Conservation (phyloP, 2,329 filamentous ascomycete genomes). For the Sporothrix curviconia region DNA sequence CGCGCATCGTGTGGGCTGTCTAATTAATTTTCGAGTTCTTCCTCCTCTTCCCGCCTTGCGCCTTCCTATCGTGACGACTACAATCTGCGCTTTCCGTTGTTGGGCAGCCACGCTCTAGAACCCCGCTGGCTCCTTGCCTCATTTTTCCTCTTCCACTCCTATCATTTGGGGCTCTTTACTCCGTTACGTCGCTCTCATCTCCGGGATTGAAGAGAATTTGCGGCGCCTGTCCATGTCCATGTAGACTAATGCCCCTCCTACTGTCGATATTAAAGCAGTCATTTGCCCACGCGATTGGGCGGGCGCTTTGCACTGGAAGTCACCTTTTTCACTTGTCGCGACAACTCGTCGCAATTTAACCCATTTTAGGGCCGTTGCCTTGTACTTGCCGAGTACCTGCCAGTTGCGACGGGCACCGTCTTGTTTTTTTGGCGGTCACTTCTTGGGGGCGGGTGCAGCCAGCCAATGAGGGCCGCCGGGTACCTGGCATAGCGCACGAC, state of each 20-base stretch:
- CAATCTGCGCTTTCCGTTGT: not conserved
- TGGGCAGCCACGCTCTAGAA: not conserved
- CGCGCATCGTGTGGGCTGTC: not conserved
- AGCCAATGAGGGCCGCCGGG: conserved; percentile 4
- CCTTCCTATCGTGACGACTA: not conserved
- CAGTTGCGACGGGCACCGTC: not conserved
- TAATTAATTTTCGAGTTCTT: not conserved
- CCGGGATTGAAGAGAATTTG: too few species aligned
- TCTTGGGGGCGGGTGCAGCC: not conserved
- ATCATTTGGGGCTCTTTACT: not conserved
- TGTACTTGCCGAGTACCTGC: not conserved
- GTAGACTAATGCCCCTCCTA: not conserved
- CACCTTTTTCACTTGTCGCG: not conserved
- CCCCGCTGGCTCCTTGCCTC: not conserved
- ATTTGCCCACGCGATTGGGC: not conserved
- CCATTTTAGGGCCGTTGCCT: not conserved
- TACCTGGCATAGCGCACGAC: conserved; percentile 9
- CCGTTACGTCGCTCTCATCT: not conserved
- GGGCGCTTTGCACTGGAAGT: not conserved
- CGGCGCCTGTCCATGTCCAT: too few species aligned
- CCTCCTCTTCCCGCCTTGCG: not conserved
- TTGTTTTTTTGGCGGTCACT: not conserved
- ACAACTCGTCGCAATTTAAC: conserved; percentile 3
- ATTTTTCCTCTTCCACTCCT: not conserved
- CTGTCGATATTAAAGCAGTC: not conserved